phyloP scores from a whole-genome alignment of 2,329 filamentous ascomycete genomes.

The Ophiostoma ips region DNA sequence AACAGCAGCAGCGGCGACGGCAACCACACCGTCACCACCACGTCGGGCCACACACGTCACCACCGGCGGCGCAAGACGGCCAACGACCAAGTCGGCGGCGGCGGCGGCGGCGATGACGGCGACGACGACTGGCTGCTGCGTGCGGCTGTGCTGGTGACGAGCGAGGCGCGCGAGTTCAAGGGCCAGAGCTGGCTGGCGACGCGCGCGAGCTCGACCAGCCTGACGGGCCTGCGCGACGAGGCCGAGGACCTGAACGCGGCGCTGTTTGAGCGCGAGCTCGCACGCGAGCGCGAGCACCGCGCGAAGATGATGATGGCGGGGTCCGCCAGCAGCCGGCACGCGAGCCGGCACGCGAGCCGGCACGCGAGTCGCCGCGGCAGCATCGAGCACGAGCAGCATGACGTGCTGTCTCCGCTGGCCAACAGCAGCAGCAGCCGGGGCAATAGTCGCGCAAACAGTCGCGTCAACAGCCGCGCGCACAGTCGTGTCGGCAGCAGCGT shows the following conservation, averaged over 20 bases:
- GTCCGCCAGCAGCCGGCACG: constrained; percentile 31
- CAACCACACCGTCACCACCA: not conserved
- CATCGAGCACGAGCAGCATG: constrained; percentile 21
- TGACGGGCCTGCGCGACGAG: constrained; percentile 35
- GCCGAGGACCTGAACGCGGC: constrained; percentile 29
- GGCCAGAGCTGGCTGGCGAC: constrained; percentile 57
- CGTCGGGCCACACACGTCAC: constrained; percentile 2
- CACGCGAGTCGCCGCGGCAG: constrained; percentile 26
- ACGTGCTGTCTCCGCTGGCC: constrained; percentile 19
- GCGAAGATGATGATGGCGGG: constrained; percentile 16
- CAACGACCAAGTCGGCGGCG: constrained; percentile 9
- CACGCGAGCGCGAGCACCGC: constrained; percentile 34
- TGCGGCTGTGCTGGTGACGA: constrained; percentile 46
- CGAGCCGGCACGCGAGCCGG: constrained; percentile 24
- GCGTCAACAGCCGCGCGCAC: constrained; percentile 29
- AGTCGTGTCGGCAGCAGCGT: constrained; percentile 33
- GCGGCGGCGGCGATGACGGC: constrained; percentile 16
- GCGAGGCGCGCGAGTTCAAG: constrained; percentile 50
- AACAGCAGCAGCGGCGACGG: constrained; percentile 12
- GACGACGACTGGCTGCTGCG: constrained; percentile 49
- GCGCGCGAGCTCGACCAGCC: constrained; percentile 48
- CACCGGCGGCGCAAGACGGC: constrained; percentile 14
- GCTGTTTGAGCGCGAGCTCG: constrained; percentile 36
- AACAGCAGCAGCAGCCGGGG: constrained; percentile 23
- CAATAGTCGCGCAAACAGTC: constrained; percentile 32